Percentiles rank a stretch among this genome's conserved stretches.
These are phyloP conservation scores for Colletotrichum orbiculare DNA, from an alignment of 2,329 filamentous ascomycete genomes.

Conservation along the genomic window DNA sequence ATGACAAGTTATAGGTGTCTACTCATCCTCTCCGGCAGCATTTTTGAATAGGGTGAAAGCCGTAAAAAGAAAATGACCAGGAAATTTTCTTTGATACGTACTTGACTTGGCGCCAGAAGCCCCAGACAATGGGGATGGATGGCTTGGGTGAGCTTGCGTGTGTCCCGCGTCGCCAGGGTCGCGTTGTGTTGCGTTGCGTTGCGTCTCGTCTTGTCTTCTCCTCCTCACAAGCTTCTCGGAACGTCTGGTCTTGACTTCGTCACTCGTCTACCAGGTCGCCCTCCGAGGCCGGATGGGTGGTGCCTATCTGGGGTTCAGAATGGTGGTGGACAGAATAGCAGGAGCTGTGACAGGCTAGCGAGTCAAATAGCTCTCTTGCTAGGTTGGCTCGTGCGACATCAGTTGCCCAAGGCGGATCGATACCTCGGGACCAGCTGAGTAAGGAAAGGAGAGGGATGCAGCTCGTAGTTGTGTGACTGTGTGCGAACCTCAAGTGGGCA, in stretches of 20 bases:
- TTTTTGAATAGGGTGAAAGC: constrained; percentile 4
- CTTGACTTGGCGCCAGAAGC: constrained; percentile 29
- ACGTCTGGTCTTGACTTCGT: constrained; percentile 1
- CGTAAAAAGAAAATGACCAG: constrained; percentile 1
- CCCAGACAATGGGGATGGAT: constrained; percentile 5
- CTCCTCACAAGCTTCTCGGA: constrained; percentile 24
- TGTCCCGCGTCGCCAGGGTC: constrained; percentile 13
- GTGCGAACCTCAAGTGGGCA: not conserved
- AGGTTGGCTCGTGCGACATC: constrained; percentile 33
- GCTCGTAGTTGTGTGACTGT: no score
- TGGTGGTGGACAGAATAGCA: not conserved
- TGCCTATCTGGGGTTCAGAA: not conserved
- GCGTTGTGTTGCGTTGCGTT: constrained; percentile 22
- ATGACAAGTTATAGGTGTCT: not conserved
- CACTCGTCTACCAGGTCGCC: constrained; percentile 15
- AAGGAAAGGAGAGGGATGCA: no score
- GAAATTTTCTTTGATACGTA: constrained; percentile 26
- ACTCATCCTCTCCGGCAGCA: constrained; percentile 19
- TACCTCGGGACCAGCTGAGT: constrained; percentile 30
- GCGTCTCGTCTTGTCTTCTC: constrained; percentile 19
- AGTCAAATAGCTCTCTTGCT: constrained; percentile 24
- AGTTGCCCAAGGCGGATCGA: constrained; percentile 9
- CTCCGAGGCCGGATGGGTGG: constrained; percentile 19
- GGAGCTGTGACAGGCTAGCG: constrained; percentile 8
- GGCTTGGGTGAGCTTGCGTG: constrained; percentile 21